Evolutionary conservation across 495 filamentous ascomycete species (phyloP), one percentile per base, ranked within the genome.

Genomic region (Hyaloscypha hepaticicola): DNA sequence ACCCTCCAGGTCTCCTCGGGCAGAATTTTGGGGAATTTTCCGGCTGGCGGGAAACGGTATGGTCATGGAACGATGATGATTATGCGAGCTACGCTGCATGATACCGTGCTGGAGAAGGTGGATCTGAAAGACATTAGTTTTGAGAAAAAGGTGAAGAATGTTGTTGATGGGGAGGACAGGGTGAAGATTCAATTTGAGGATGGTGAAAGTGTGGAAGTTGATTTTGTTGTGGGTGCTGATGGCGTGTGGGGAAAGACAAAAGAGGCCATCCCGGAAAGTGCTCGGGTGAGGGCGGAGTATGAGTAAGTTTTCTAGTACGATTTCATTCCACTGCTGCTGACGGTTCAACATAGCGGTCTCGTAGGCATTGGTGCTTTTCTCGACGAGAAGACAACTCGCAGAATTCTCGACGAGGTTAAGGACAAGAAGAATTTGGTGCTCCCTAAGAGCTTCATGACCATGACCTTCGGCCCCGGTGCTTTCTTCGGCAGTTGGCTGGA

Each of bases 41-140:
- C 24, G 1, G 51, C 51, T 22, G 51, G 51, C 0, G 51, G 51
- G 27, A 55, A 55, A 19, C 51, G 51, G 5, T 55, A 55, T 55
- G 51, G 51, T 7, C 12, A 55, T 55, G 51, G 51, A 12, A 55
- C 51, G 27, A 26, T 55, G 24, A 11, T 55, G 14, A 29, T 55
- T 12, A 29, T 29, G 51, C 51, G 51, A 22, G 51, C 51, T 7
- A 21, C 51, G 51, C 24, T 55, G 27, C 51, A 55, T 19, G 51
- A 55, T 55, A 21, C 51, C 5, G 51, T 55, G 24, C n/a, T 55
- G 51, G 27, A 55, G 27, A 29, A 55, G 21, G 27, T 55, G 7
- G 27, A 55, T 26, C 11, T 22, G 24, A 29, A 55, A 12, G 51
- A 55, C n/a, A 55, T 55, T 3, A 55, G 51, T 29, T 55, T 55